Evolutionary conservation across 305 asterid species (phyloP), one percentile per base, ranked within the genome.

Genomic region (Rubia tinctorum): DNA sequence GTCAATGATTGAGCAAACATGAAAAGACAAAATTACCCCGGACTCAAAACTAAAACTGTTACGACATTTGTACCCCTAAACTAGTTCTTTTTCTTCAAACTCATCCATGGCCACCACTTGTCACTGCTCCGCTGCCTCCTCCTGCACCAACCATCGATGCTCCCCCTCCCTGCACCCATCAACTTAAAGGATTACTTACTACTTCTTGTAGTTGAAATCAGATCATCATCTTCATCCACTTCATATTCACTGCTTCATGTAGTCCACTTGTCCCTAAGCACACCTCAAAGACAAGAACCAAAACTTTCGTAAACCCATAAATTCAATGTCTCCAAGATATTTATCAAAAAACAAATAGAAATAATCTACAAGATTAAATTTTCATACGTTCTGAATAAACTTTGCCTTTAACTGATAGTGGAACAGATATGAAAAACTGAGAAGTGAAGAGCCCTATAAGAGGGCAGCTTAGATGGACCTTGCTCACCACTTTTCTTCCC

Each of bases 221-320:
- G 86, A 82, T 91, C 98, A 66, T 98, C 99, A 86, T 94, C 98
- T 81, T 86, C 93, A 82, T 94, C 99, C 86, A 91, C 81, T 75
- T 83, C 89, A 79, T 73, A 87, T 34, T 23, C 77, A 61, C 79
- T 75, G n/a, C 73, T 59, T 18, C 55, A n/a, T 59, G 81, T 82
- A 82, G 47, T 58, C 68, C 17, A 69, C 66, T 71, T 47, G 71
- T 69, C 83, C 18, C 67, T 55, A 39, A 45, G 56, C 47, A 30
- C 20, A n/a, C 34, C 80, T 78, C 17, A 59, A 69, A 76, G 77
- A 15, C 23, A 66, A 66, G 20, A 61, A 11, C 14, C 23, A 42
- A 66, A 20, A 27, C n/a, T 66, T 63, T 63, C 42, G 0, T 12
- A 63, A 30, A 63, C 30, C 25, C 3, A 2, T 8, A 9, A 8